Evolutionary conservation across 1,284 basidiomycete species (phyloP).

Genomic region (Bjerkandera adusta): DNA sequence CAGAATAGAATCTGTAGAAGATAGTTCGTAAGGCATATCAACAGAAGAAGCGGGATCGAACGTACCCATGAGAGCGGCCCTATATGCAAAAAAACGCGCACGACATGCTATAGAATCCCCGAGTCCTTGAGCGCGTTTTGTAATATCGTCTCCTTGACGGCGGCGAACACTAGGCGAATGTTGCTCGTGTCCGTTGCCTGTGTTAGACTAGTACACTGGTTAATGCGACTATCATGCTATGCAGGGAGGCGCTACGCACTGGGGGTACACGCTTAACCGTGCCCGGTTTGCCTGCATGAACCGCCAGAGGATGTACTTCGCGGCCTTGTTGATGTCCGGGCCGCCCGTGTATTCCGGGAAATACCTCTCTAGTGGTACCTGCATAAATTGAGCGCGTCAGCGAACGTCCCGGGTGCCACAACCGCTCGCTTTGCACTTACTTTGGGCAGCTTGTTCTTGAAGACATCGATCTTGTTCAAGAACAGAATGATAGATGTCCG

Average conservation of each 20-base stretch:
- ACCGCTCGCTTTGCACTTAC: conserved; percentile 29
- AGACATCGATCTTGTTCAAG: conserved; percentile 95
- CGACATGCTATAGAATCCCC: conserved; percentile 55
- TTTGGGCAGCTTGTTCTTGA: conserved; percentile 91
- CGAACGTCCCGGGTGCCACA: neutral
- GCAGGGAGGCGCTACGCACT: conserved; percentile 53
- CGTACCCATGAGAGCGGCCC: conserved; percentile 14
- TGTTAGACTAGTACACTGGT: conserved; percentile 51
- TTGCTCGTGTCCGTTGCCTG: conserved; percentile 81
- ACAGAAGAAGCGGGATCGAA: neutral
- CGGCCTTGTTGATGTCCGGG: conserved; percentile 94
- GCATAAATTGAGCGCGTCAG: neutral
- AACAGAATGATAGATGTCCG: conserved; percentile 92
- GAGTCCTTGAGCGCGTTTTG: conserved; percentile 87
- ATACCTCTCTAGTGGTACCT: conserved; percentile 84
- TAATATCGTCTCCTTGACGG: conserved; percentile 96
- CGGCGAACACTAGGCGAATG: conserved; percentile 91
- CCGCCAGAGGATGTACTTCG: conserved; percentile 96
- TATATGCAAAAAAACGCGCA: conserved; percentile 4
- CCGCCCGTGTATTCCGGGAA: conserved; percentile 97
- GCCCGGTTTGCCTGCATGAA: conserved; percentile 96
- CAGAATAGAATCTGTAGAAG: conserved; percentile 3
- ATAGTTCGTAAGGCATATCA: too few species aligned
- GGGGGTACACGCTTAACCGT: conserved; percentile 86
- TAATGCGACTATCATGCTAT: conserved; percentile 1